phyloP scores from a whole-genome alignment of 2,329 filamentous ascomycete genomes.

The Aureobasidium subglaciale region DNA sequence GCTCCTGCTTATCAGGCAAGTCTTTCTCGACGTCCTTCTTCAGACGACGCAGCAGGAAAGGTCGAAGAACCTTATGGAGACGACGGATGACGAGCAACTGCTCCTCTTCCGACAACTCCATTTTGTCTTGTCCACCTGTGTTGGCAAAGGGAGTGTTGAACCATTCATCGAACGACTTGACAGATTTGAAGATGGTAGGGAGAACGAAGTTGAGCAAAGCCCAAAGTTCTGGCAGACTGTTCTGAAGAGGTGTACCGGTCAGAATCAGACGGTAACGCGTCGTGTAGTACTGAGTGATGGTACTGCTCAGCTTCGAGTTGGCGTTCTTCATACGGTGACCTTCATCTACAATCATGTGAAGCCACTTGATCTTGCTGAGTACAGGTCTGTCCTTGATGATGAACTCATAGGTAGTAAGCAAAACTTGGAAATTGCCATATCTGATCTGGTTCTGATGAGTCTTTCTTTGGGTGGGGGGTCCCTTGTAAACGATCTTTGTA shows the following conservation, averaged over 20 bases:
- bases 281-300: constrained; percentile 89
- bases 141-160: constrained; percentile 99
- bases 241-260: constrained; percentile 93
- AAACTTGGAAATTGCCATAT: constrained; percentile 89
- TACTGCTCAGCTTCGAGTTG: constrained; percentile 90
- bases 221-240: constrained; percentile 94
- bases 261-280: constrained; percentile 94
- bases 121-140: constrained; percentile 95
- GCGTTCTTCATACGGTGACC: constrained; percentile 99
- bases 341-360: constrained; percentile 99
- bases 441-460: constrained; percentile 89
- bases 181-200: constrained; percentile 98
- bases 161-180: constrained; percentile 98
- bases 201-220: constrained; percentile 97
- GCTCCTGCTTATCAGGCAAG: constrained; percentile 95
- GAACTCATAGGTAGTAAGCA: constrained; percentile 97
- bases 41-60: constrained; percentile 93
- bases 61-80: constrained; percentile 93
- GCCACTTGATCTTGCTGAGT: constrained; percentile 97
- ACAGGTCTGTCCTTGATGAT: constrained; percentile 98
- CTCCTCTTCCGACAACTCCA: constrained; percentile 99
- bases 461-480: constrained; percentile 80
- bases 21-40: constrained; percentile 99
- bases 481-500: constrained; percentile 88
- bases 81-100: constrained; percentile 96